Conservation (phyloP, 2,329 filamentous ascomycete genomes). For the Akanthomyces dipterigenus region DNA sequence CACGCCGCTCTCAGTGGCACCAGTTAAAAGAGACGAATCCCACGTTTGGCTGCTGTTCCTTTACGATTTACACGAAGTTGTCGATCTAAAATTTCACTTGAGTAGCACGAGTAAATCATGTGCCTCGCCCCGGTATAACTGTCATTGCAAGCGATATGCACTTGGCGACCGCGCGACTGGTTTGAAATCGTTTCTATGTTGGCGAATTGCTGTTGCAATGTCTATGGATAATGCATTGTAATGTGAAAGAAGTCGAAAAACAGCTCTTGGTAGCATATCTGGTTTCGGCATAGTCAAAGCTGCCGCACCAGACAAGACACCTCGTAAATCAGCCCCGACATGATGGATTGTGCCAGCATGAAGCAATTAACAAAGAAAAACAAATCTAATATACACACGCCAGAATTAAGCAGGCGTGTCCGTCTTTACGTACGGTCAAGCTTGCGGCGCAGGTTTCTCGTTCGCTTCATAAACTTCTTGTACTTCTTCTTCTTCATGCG, state of each 20-base stretch:
- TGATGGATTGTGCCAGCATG: slow-evolving; percentile 4
- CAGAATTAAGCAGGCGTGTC: background rate
- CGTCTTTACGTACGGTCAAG: slow-evolving; percentile 55
- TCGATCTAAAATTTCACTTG: too few relatives aligned
- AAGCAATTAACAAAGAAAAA: slow-evolving; percentile 6
- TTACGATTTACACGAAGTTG: too few relatives aligned
- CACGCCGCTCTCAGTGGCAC: too few relatives aligned
- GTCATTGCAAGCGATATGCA: background rate
- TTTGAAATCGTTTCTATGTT: slow-evolving; percentile 8
- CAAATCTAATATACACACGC: slow-evolving; percentile 11
- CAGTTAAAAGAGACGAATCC: too few relatives aligned
- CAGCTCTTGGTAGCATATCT: background rate
- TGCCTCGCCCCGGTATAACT: too few relatives aligned
- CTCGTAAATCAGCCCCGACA: slow-evolving; percentile 1
- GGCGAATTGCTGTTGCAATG: slow-evolving; percentile 7
- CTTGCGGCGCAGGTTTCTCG: slow-evolving; percentile 80
- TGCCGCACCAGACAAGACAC: background rate
- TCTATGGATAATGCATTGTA: slow-evolving; percentile 5
- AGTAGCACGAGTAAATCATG: too few relatives aligned
- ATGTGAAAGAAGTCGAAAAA: slow-evolving; percentile 5
- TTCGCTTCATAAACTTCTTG: slow-evolving; percentile 96
- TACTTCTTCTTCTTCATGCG: slow-evolving; percentile 99
- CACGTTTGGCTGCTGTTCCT: too few relatives aligned
- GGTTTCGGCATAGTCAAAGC: background rate
- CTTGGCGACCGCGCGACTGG: background rate